Evolutionary conservation across 768 basidiomycete species (phyloP).

Genomic region (Trametes gibbosa): DNA sequence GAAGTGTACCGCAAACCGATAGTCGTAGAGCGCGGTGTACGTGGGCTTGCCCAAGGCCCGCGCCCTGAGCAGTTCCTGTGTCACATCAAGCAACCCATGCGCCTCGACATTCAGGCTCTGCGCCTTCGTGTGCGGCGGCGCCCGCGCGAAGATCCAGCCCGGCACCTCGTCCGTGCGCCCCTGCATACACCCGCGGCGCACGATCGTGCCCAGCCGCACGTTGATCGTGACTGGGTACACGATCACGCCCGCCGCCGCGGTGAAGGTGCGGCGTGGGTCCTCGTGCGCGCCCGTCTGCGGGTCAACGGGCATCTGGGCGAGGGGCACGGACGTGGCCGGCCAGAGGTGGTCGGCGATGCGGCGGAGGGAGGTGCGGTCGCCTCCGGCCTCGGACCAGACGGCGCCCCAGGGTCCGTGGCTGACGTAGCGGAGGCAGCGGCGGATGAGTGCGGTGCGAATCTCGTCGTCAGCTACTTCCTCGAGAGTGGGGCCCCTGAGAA

Average conservation of each 20-base stretch:
- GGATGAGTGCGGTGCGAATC: conserved; percentile 28
- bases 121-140: conserved; percentile 39
- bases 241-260: conserved; percentile 59
- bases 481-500: conserved; percentile 22
- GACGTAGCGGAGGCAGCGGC: conserved; percentile 58
- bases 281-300: conserved; percentile 24
- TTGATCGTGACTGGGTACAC: conserved; percentile 55
- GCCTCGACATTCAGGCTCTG: conserved; percentile 20
- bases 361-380: conserved; percentile 44
- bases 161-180: conserved; percentile 11
- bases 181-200: conserved; percentile 5
- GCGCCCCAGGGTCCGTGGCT: conserved; percentile 81
- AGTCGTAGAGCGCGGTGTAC: conserved; percentile 55
- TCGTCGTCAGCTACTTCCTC: conserved; percentile 15
- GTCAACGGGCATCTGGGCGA: background rate
- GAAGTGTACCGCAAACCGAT: conserved; percentile 58
- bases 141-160: conserved; percentile 61
- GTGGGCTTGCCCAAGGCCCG: conserved; percentile 17
- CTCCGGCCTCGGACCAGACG: conserved; percentile 54
- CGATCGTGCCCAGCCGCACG: conserved; percentile 1
- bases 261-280: conserved; percentile 36
- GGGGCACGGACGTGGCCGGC: conserved; percentile 16
- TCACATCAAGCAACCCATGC: conserved; percentile 42
- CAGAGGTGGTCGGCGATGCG: conserved; percentile 52
- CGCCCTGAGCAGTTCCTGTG: conserved; percentile 27